Base-by-base conservation (phyloP, 345 rosid genomes). In the Corchorus olitorius region DNA sequence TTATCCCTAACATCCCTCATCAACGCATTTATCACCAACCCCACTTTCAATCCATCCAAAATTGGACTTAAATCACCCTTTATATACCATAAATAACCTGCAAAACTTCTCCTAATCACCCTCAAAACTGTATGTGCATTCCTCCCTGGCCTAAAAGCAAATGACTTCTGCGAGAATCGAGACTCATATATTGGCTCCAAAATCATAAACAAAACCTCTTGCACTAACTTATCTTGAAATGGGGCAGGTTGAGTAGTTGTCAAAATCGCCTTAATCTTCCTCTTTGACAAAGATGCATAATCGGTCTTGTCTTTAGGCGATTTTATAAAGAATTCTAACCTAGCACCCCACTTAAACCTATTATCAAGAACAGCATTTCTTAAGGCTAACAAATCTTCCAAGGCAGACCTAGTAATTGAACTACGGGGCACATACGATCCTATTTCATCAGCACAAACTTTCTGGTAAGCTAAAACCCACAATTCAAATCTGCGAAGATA, bases 1-100 rank as follows among this genome's bases (percentile, higher is more conserved):
- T 93, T 93, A 78, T 96, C 99, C 80, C 99, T 89, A 70, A 93
- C 90, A 80, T 93, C 97, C 85, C 99, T 89, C 94, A 93, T 89
- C 83, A 96, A 82, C 76, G 98, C 85, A 85, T 91, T 85, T 22
- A 96, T 86, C 74, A 96, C 91, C 79, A 93, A 75, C 2, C 97
- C 94, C 72, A 82, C 92, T 75, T 96, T 93, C 97, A 96, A 83
- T 48, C 98, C 99, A 88, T 96, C 98, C 84, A 92, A 86, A 79
- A 96, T 77, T 1, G 93, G 87, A 79, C 99, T 96, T 81, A 96
- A 84, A 85, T 93, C 97, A n/a, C 98, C 99, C 65, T 83, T 93
- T 8, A 96, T 76, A 77, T 93, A 93, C 98, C 99, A 92, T 78
- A 96, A 82, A 75, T 93, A 93, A 27, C 99, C 99, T 0, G 98